Evolutionary conservation across 305 asterid genomes (phyloP), one percentile per base, ranked within the genome.

Genomic region (Fraxinus platypoda): DNA sequence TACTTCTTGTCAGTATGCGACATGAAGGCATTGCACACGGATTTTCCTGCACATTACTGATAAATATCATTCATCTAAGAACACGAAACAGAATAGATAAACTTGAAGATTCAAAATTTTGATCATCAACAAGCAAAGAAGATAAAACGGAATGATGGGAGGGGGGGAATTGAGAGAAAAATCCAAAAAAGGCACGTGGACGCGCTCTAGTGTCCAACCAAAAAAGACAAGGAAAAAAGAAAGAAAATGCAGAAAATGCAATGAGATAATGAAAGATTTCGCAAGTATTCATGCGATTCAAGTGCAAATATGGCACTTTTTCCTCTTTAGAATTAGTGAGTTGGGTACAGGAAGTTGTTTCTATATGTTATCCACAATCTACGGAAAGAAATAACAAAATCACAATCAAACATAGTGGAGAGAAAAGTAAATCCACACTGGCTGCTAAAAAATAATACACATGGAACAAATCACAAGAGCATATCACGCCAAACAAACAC

Each of bases 401-500:
- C 23, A 59, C 28, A 59, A 59, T 21, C 64, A 76, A 76, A 76
- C 62, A 75, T n/a, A 21, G 70, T 7, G 70, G 30, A 21, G 3
- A 59, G 70, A 8, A 19, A 57, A 59, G 70, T 59, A 59, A 59
- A 21, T 59, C 28, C 28, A 59, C 70, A 59, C 13, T 7, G 28
- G 70, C 30, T 59, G 30, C 70, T 59, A 8, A 59, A 59, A 9
- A 19, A 21, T 21, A 0, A n/a, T 54, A 76, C 30, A 2, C 21
- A 26, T 25, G 79, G 43, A 23, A 80, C 81, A 17, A 25, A 73
- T 52, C 17, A 41, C 68, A 76, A 66, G 41, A 13, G 66, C 19
- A 59, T 43, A 52, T 19, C 35, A 19, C 35, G 70, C 33, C 41
- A 43, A 59, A 21, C 75, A 78, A 80, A 82, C 64, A 85, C 13